Evolutionary conservation across 148 eudicot genomes (phyloP).

Genomic region (Chenopodium album): DNA sequence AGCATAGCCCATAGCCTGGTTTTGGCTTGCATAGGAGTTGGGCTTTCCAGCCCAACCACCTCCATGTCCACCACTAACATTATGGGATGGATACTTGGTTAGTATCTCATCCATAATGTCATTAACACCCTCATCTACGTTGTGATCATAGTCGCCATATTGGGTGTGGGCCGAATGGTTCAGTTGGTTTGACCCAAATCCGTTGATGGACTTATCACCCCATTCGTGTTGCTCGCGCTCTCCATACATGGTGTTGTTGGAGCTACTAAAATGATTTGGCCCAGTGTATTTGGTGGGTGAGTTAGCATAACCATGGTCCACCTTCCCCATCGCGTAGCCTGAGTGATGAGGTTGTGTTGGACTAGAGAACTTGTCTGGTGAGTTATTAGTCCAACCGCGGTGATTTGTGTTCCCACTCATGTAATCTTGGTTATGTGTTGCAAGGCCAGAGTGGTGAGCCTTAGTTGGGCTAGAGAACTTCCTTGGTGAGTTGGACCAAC

Average conservation of each 20-base stretch:
- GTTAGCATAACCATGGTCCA: neutral
- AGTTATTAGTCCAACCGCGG: neutral
- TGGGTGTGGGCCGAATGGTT: neutral
- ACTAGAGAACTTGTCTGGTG: neutral
- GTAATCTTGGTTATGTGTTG: neutral
- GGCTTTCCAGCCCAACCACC: conserved; percentile 19
- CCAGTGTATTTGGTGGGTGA: conserved; percentile 3
- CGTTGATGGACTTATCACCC: neutral
- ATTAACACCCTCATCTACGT: conserved; percentile 22
- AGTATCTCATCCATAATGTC: conserved; percentile 35
- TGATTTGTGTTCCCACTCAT: conserved; percentile 8
- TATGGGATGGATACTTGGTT: conserved; percentile 32
- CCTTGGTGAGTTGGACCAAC: conserved; percentile 11
- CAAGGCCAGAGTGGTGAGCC: neutral
- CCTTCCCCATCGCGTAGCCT: neutral
- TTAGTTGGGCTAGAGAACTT: neutral
- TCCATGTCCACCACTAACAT: conserved; percentile 19
- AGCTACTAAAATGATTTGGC: conserved; percentile 1
- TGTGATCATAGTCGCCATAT: conserved; percentile 1
- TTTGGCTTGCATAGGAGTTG: neutral
- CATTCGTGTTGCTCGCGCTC: conserved; percentile 1
- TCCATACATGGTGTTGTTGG: neutral
- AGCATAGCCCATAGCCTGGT: conserved; percentile 3
- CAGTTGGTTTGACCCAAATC: neutral
- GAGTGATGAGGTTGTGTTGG: neutral